Evolutionary conservation across 352 stramenopile genomes (phyloP), one percentile per base, ranked within the genome.

Genomic region (Pseudoperonospora humuli): DNA sequence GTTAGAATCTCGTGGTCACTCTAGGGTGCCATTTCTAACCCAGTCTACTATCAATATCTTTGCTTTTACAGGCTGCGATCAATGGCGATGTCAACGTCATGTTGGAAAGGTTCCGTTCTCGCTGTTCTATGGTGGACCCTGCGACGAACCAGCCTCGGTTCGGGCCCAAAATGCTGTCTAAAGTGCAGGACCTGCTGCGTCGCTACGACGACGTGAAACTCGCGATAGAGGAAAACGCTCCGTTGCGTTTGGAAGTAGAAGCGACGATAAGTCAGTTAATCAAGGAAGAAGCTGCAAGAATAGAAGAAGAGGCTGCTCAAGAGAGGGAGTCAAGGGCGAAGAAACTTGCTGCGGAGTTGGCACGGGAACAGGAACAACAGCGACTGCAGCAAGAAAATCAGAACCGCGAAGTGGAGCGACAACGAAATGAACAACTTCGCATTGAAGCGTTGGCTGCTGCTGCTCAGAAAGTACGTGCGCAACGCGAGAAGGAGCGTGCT

Each of bases 121-220:
- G 77, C 15, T 71, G 61, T 25, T 39, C 44, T 0, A 76, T 80
- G 61, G 54, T 87, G 24, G 80, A 93, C 29, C 77, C 77, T 1
- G 57, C 90, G 34, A 87, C 80, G 33, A 74, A 78, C 25, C 55
- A 73, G 18, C 74, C 77, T 31, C 73, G 80, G 6, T 89, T 88
- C 20, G 80, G 80, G 0, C 77, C 80, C 14, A 85, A 85, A 47
- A 93, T 86, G 64, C 51, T 84, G 50, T 54, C 58, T 6, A 82
- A 73, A 45, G 80, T 89, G 6, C 47, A 68, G 25, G 61, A 64
- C 24, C 42, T 93, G 53, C 53, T 88, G 40, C 31, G 36, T 36
- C 56, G 57, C 14, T 84, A 80, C 25, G 69, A 88, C 19, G 39
- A 36, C 2, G 31, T 84, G n/a, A 53, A 64, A 27, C 31, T 52